Base-by-base conservation (phyloP, 164 flowering plant species). In the Echeveria elegans region DNA sequence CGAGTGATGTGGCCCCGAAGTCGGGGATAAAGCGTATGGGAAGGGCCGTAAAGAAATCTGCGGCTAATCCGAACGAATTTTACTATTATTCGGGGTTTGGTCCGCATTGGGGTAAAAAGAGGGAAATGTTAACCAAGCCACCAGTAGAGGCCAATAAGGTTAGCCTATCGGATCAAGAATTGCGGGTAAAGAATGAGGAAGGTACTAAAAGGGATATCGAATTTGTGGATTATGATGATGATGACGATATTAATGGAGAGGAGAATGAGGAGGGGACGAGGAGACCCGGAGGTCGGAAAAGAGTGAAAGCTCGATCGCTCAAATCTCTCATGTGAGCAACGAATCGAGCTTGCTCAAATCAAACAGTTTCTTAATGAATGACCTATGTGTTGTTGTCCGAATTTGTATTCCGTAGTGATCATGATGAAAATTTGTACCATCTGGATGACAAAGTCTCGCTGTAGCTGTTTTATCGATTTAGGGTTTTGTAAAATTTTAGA, bases 11-110 rank as follows among this genome's bases (percentile, higher is more conserved):
- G 8, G 4, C 31, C 2, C 19, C 61, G 16, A 16, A 47, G 73
- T 48, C 75, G 67, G 19, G 68, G 50, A 43, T 71, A 76, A 19
- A 63, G 60, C 41, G 71, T 66, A 19, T n/a, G 40, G 36, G 76
- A 12, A 63, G 63, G 30, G 69, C 66, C 15, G 18, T 38, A 24
- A 76, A 70, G 45, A 70, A 58, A 29, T 12, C 66, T 3, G 6
- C 70, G 0, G 62, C 73, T 5, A 75, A 78, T 34, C 81, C 86
- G 6, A 40, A 79, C 32, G 87, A 85, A 32, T 83, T 74, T 73
- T 88, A 86, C 69, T 90, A 88, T 60, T 90, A 90, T 53, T 81
- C 89, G 0, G 95, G 95, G 60, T 88, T 88, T 38, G 90, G 95
- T 6, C 91, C 95, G 30, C 43, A 64, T 19, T 83, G 95, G 95